Evolutionary conservation across 768 basidiomycete genomes (phyloP).

Genomic region (Imleria badia): DNA sequence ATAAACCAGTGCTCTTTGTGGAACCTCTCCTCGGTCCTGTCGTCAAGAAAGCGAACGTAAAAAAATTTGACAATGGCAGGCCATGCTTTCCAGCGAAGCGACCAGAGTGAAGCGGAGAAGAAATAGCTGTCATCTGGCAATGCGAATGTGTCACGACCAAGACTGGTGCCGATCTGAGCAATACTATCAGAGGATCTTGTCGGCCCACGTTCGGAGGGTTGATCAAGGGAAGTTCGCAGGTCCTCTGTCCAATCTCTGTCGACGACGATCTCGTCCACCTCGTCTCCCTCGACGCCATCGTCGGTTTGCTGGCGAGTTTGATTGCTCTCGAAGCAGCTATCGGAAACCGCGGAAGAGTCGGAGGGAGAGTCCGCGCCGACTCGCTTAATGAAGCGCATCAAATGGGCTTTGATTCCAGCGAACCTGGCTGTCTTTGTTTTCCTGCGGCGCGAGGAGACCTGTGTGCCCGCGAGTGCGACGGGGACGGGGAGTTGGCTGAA

Average conservation of each 20-base stretch:
- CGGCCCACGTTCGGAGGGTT: constrained; percentile 50
- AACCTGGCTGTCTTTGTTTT: constrained; percentile 41
- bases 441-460: constrained; percentile 26
- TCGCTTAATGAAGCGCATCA: constrained; percentile 52
- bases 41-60: constrained; percentile 58
- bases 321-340: constrained; percentile 44
- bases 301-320: constrained; percentile 32
- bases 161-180: constrained; percentile 33
- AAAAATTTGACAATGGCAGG: constrained; percentile 58
- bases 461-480: constrained; percentile 33
- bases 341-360: constrained; percentile 50
- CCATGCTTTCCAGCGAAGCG: constrained; percentile 59
- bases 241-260: constrained; percentile 69
- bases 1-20: constrained; percentile 72
- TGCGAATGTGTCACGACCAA: constrained; percentile 37
- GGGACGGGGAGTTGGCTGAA: constrained; percentile 41
- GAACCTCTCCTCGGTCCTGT: constrained; percentile 51
- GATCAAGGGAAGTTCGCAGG: constrained; percentile 50
- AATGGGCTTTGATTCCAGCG: constrained; percentile 40
- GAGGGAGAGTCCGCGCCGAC: constrained; percentile 60
- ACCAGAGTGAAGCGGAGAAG: constrained; percentile 35
- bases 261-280: constrained; percentile 73
- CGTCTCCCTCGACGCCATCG: constrained; percentile 33
- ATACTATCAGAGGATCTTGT: constrained; percentile 52
- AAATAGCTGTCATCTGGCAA: constrained; percentile 37